phyloP scores from a whole-genome alignment of 176 grass and related monocot genomes.

The Microstegium vimineum region DNA sequence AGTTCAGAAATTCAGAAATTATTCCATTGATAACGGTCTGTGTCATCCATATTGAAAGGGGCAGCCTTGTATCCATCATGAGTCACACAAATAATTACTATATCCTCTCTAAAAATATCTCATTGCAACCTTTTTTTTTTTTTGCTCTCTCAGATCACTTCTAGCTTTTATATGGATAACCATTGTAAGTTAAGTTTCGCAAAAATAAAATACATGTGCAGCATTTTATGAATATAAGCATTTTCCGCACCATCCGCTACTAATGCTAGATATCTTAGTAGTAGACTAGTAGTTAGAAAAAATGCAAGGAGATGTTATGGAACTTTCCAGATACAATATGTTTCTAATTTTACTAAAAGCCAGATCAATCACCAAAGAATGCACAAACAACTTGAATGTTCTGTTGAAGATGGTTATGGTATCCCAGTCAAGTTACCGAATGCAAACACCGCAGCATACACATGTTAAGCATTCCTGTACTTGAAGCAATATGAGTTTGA shows the following conservation, averaged over 20 bases:
- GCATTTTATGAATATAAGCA: background rate
- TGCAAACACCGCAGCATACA: background rate
- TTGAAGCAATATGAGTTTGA: background rate
- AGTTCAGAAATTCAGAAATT: background rate
- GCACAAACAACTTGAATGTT: background rate
- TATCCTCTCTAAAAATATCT: background rate
- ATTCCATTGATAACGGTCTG: background rate
- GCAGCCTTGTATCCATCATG: background rate
- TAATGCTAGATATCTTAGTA: background rate
- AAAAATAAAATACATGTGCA: background rate
- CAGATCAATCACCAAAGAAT: background rate
- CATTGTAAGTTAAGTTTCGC: background rate
- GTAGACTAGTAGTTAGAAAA: background rate
- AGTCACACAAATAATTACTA: background rate
- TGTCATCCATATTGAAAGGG: background rate
- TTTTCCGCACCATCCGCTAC: background rate
- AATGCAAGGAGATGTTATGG: background rate
- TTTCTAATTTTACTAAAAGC: background rate
- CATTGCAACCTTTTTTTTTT: background rate
- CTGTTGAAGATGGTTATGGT: background rate
- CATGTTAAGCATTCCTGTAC: background rate
- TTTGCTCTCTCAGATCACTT: background rate
- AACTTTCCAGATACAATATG: background rate
- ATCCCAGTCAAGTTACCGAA: background rate
- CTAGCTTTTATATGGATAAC: background rate